These are phyloP conservation scores for Rhypophila decipiens DNA, from an alignment of 495 filamentous ascomycete species.

Conservation along the genomic window DNA sequence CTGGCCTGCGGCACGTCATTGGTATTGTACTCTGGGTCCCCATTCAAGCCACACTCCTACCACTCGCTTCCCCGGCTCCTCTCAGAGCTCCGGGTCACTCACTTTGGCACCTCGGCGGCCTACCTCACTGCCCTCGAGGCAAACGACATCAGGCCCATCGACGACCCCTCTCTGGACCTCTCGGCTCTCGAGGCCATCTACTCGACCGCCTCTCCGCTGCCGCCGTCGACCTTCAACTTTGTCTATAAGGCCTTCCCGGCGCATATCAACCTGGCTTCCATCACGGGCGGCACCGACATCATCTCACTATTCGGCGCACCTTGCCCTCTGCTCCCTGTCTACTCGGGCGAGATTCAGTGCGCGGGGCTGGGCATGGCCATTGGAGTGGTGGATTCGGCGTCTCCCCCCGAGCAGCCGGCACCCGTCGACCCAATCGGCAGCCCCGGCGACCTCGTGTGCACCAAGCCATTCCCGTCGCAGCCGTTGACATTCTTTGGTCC, in stretches of 20 bases:
- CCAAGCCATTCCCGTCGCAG: slow-evolving; percentile 80
- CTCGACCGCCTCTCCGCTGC: slow-evolving; percentile 85
- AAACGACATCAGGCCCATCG: slow-evolving; percentile 57
- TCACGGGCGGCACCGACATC: slow-evolving; percentile 89
- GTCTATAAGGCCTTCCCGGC: slow-evolving; percentile 74
- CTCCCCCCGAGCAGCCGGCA: slow-evolving; percentile 23
- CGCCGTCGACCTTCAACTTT: slow-evolving; percentile 88
- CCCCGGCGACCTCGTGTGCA: slow-evolving; percentile 88
- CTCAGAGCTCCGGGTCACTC: slow-evolving; percentile 56
- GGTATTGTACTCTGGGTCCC: slow-evolving; percentile 83
- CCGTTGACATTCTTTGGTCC: slow-evolving; percentile 82
- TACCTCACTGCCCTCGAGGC: slow-evolving; percentile 91
- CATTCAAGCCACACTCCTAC: slow-evolving; percentile 56
- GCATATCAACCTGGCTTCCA: slow-evolving; percentile 71
- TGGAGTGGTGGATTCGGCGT: slow-evolving; percentile 60
- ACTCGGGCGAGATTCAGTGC: slow-evolving; percentile 84
- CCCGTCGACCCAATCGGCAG: slow-evolving; percentile 50
- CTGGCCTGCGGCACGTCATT: slow-evolving; percentile 74
- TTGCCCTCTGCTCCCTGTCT: slow-evolving; percentile 78
- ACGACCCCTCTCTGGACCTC: slow-evolving; percentile 44
- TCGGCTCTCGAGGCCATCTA: slow-evolving; percentile 72
- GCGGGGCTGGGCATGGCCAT: slow-evolving; percentile 89
- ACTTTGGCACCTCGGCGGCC: slow-evolving; percentile 89
- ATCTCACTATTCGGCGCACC: slow-evolving; percentile 88
- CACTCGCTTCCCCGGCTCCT: slow-evolving; percentile 36